These are phyloP conservation scores for Pestalotiopsis sp. DNA, from an alignment of 2,329 filamentous ascomycete species.

Conservation along the genomic window DNA sequence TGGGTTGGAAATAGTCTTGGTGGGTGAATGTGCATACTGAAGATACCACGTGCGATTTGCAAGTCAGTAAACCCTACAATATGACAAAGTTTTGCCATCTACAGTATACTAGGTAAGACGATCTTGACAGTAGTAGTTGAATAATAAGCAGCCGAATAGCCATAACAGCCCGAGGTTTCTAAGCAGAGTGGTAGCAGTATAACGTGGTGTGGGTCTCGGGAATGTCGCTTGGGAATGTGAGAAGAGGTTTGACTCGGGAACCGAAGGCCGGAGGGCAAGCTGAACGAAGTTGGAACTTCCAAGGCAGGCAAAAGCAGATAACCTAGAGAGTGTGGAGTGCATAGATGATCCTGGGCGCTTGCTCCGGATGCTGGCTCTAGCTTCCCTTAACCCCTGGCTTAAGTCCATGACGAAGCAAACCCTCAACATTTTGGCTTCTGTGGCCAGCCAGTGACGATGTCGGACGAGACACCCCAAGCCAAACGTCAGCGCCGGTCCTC, in stretches of 20 bases:
- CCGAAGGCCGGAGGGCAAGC: neutral
- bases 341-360: neutral
- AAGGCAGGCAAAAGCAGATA: neutral
- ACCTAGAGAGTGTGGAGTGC: neutral
- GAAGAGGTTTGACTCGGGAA: neutral
- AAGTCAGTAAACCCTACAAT: neutral
- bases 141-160: neutral
- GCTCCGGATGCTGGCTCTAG: neutral
- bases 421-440: neutral
- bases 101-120: neutral
- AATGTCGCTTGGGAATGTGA: neutral
- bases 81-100: too few species aligned
- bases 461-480: neutral
- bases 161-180: neutral
- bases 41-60: neutral
- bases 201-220: neutral
- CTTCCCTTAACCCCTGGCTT: neutral
- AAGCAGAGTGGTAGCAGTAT: neutral
- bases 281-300: neutral
- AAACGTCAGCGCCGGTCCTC: neutral
- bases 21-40: neutral
- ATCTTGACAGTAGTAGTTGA: neutral
- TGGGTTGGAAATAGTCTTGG: neutral
- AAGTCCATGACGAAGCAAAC: neutral
- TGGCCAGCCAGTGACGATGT: neutral